phyloP scores from a whole-genome alignment of 129 eudicot species.

The Flaveria ramosissima region DNA sequence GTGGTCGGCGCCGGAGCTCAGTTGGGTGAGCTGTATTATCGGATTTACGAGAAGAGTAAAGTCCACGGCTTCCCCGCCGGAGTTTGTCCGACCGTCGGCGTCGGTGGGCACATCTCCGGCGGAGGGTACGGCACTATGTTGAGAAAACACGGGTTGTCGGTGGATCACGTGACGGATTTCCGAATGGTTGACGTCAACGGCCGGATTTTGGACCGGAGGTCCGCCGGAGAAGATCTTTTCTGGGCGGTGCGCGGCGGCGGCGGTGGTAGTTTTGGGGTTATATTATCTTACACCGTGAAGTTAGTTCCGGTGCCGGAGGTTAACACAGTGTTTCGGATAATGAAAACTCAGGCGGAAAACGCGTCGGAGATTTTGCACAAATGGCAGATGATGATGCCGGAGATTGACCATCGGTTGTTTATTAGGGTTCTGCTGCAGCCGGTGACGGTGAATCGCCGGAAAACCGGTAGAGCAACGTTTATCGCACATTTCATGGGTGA shows the following conservation, averaged over 20 bases:
- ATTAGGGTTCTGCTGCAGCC: constrained; percentile 3
- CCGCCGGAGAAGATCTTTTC: constrained; percentile 40
- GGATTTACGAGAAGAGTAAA: constrained; percentile 32
- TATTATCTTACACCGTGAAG: constrained; percentile 27
- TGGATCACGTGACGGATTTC: constrained; percentile 28
- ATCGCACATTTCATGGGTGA: constrained; percentile 22
- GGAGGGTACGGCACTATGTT: constrained; percentile 28
- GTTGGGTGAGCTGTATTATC: constrained; percentile 36
- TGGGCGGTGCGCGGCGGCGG: constrained; percentile 32
- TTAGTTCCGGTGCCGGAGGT: constrained; percentile 34
- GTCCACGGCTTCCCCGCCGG: constrained; percentile 42
- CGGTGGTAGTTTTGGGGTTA: constrained; percentile 24
- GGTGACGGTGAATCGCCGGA: background rate
- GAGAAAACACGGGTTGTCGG: constrained; percentile 26
- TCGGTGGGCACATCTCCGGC: constrained; percentile 38
- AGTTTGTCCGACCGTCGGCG: constrained; percentile 42
- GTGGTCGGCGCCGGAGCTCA: constrained; percentile 39
- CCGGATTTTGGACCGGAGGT: constrained; percentile 15
- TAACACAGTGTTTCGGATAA: constrained; percentile 29
- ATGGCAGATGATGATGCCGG: constrained; percentile 11
- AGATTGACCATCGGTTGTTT: background rate
- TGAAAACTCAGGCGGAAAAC: constrained; percentile 17
- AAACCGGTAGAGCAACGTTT: constrained; percentile 17
- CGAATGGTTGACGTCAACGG: constrained; percentile 21
- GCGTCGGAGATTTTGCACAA: background rate